These are phyloP conservation scores for Fusarium annulatum DNA, from an alignment of 2,329 filamentous ascomycete genomes.

Conservation along the genomic window DNA sequence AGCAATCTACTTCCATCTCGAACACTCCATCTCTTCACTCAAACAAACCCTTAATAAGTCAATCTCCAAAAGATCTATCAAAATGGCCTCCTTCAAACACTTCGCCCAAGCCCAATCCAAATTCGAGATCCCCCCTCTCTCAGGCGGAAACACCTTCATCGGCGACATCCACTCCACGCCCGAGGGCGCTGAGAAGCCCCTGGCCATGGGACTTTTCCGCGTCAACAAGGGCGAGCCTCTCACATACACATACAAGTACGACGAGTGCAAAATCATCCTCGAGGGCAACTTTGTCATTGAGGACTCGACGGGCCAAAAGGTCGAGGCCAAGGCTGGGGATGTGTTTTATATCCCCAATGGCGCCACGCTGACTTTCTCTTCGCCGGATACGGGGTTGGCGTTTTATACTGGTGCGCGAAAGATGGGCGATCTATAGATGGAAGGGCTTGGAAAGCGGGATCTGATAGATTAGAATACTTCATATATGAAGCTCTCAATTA, in stretches of 20 bases:
- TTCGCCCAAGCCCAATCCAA: slow-evolving; percentile 67
- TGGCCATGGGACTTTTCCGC: slow-evolving; percentile 73
- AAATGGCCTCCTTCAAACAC: slow-evolving; percentile 60
- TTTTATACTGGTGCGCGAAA: slow-evolving; percentile 64
- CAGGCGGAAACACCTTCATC: slow-evolving; percentile 75
- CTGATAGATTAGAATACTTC: slow-evolving; percentile 26
- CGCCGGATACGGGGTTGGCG: slow-evolving; percentile 68
- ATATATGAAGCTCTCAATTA: neutral
- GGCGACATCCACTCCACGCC: slow-evolving; percentile 71
- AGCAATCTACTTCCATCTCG: neutral
- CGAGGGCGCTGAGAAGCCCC: slow-evolving; percentile 66
- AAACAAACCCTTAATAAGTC: neutral
- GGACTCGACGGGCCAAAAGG: slow-evolving; percentile 70
- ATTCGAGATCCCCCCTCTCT: slow-evolving; percentile 73
- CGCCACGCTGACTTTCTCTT: slow-evolving; percentile 73
- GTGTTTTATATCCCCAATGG: slow-evolving; percentile 77
- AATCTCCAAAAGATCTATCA: slow-evolving; percentile 7
- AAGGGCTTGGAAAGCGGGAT: slow-evolving; percentile 10
- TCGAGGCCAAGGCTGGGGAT: slow-evolving; percentile 70
- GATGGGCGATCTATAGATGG: slow-evolving; percentile 44
- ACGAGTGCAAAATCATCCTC: slow-evolving; percentile 80
- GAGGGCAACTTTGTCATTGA: slow-evolving; percentile 74
- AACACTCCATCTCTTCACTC: neutral
- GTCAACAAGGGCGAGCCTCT: slow-evolving; percentile 75
- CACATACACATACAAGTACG: slow-evolving; percentile 75